Percentiles rank a stretch among this genome's conserved stretches.
Evolutionary conservation across 345 rosid species (phyloP).

Genomic region (Angophora floribunda): DNA sequence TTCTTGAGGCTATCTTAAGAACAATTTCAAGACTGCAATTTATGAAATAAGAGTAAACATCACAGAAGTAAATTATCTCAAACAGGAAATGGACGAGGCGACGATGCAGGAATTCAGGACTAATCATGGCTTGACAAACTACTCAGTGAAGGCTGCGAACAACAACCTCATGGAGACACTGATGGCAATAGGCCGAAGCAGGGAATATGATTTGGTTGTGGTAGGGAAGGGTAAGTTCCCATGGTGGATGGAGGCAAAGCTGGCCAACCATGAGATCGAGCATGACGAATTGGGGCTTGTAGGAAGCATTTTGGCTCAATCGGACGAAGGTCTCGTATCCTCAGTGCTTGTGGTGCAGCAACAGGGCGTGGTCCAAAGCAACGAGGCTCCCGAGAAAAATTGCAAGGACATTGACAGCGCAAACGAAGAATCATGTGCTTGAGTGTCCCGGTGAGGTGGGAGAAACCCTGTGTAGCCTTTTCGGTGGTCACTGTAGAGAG

Average conservation of each 20-base stretch:
- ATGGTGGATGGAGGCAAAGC: constrained; percentile 23
- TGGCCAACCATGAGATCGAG: constrained; percentile 47
- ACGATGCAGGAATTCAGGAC: constrained; percentile 37
- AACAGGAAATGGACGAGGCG: constrained; percentile 50
- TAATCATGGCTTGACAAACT: constrained; percentile 34
- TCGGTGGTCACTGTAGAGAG: background rate
- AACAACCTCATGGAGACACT: constrained; percentile 39
- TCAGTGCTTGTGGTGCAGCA: constrained; percentile 50
- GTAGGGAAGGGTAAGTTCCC: constrained; percentile 75
- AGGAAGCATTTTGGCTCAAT: constrained; percentile 34
- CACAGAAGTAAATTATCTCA: background rate
- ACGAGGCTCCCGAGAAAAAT: background rate
- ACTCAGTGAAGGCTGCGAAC: constrained; percentile 24
- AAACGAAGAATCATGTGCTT: background rate
- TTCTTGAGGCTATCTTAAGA: background rate
- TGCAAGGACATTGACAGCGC: background rate
- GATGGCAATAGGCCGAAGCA: constrained; percentile 33
- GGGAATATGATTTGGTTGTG: constrained; percentile 50
- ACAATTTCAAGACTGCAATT: background rate
- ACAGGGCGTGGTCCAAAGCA: constrained; percentile 24
- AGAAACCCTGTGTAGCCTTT: background rate
- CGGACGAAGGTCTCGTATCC: constrained; percentile 16
- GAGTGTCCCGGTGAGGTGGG: background rate
- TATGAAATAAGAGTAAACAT: background rate
- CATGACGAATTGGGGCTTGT: constrained; percentile 42